Conservation (phyloP, 768 basidiomycete species). For the Collybia mongolica region DNA sequence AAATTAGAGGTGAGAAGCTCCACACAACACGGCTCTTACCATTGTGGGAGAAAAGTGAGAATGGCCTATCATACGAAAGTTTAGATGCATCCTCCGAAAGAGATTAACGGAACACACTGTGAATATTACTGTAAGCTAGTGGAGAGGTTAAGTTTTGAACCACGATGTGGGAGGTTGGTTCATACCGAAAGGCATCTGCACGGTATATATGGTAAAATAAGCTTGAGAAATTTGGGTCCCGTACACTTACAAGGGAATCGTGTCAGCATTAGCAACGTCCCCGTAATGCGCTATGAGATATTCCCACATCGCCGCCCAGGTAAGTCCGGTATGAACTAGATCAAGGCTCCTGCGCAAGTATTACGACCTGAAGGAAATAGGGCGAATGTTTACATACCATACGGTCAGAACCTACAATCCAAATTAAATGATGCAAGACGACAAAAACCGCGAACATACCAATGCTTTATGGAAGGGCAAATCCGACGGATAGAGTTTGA, state of each 20-base stretch:
- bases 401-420: slow-evolving; percentile 25
- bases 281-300: slow-evolving; percentile 23
- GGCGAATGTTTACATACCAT: slow-evolving; percentile 19
- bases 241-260: slow-evolving; percentile 21
- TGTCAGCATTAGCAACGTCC: slow-evolving; percentile 8
- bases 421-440: background rate
- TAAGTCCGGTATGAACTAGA: slow-evolving; percentile 19
- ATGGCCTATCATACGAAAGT: slow-evolving; percentile 13
- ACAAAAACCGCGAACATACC: slow-evolving; percentile 18
- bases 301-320: slow-evolving; percentile 22
- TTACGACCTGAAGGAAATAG: background rate
- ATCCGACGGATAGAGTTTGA: slow-evolving; percentile 31
- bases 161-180: background rate
- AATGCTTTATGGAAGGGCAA: slow-evolving; percentile 20
- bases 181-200: slow-evolving; percentile 10
- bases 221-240: background rate
- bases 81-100: background rate
- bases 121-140: slow-evolving; percentile 17
- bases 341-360: slow-evolving; percentile 20
- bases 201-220: background rate
- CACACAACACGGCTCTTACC: slow-evolving; percentile 10
- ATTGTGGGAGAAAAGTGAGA: slow-evolving; percentile 26
- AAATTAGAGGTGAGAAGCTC: background rate
- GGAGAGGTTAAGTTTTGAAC: background rate
- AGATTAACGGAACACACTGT: slow-evolving; percentile 8